phyloP scores from a whole-genome alignment of 306 rosid genomes.

The Cucumis melo region DNA sequence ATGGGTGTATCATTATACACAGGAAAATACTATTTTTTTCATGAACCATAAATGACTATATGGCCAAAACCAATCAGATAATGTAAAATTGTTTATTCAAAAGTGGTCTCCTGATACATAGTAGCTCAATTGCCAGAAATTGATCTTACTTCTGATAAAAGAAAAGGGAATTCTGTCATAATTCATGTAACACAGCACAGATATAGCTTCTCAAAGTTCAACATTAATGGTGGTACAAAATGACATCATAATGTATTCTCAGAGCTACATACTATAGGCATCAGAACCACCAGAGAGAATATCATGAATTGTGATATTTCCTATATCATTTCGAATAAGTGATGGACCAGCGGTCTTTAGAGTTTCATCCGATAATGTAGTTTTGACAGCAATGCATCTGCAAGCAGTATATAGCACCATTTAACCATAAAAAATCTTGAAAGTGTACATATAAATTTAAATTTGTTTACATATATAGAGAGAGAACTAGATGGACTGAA shows the following conservation, averaged over 20 bases:
- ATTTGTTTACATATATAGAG: neutral
- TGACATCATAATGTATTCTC: slow-evolving; percentile 43
- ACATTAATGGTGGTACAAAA: slow-evolving; percentile 37
- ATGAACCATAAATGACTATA: neutral
- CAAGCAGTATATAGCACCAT: slow-evolving; percentile 10
- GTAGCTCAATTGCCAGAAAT: slow-evolving; percentile 15
- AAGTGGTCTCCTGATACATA: slow-evolving; percentile 17
- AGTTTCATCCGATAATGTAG: slow-evolving; percentile 68
- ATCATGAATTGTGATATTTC: slow-evolving; percentile 71
- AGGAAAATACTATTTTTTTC: neutral
- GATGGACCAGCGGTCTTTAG: slow-evolving; percentile 55
- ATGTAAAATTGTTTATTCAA: neutral
- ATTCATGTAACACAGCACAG: slow-evolving; percentile 22
- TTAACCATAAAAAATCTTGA: neutral
- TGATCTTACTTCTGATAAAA: neutral
- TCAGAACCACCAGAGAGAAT: slow-evolving; percentile 76
- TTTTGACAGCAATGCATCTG: slow-evolving; percentile 88
- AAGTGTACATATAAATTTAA: neutral
- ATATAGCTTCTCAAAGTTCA: slow-evolving; percentile 34
- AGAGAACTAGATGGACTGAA: neutral
- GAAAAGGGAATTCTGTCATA: slow-evolving; percentile 4
- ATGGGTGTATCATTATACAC: neutral
- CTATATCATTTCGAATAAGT: slow-evolving; percentile 72
- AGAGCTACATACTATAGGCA: slow-evolving; percentile 79
- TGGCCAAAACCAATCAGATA: neutral